Conservation (phyloP, 2,329 filamentous ascomycete genomes). For the Fusarium drepaniforme region DNA sequence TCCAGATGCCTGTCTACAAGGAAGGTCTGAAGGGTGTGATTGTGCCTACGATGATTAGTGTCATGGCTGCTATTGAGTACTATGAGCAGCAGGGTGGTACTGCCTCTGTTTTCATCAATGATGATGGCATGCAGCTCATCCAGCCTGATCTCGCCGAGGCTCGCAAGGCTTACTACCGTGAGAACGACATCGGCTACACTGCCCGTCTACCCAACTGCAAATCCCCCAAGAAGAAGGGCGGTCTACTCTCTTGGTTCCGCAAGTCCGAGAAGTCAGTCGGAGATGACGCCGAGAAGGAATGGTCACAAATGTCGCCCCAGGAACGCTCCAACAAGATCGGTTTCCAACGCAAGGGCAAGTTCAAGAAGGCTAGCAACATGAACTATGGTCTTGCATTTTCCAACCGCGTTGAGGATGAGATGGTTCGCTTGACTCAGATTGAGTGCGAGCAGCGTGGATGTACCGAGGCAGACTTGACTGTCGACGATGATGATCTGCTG, state of each 20-base stretch:
- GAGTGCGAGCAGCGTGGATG: conserved; percentile 37
- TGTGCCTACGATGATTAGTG: conserved; percentile 65
- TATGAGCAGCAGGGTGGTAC: conserved; percentile 73
- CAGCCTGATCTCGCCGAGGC: conserved; percentile 60
- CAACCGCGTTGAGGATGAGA: conserved; percentile 65
- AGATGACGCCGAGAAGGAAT: neutral
- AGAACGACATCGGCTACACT: conserved; percentile 69
- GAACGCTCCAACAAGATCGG: conserved; percentile 53
- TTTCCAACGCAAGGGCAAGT: conserved; percentile 70
- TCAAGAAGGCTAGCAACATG: conserved; percentile 78
- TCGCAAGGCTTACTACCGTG: conserved; percentile 67
- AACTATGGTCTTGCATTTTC: conserved; percentile 71
- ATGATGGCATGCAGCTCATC: conserved; percentile 75
- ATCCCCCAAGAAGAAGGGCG: conserved; percentile 20
- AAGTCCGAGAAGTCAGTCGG: neutral
- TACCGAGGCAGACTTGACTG: conserved; percentile 55
- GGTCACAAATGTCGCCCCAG: conserved; percentile 28
- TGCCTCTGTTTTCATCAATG: conserved; percentile 76
- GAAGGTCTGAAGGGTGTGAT: conserved; percentile 56
- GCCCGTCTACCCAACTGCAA: conserved; percentile 61
- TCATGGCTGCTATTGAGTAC: conserved; percentile 69
- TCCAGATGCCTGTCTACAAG: conserved; percentile 62
- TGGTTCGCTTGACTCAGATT: conserved; percentile 46
- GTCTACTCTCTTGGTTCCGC: conserved; percentile 54
- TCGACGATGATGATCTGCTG: conserved; percentile 56